phyloP scores from a whole-genome alignment of 2,329 filamentous ascomycete species.

The Hypoxylon sp. region DNA sequence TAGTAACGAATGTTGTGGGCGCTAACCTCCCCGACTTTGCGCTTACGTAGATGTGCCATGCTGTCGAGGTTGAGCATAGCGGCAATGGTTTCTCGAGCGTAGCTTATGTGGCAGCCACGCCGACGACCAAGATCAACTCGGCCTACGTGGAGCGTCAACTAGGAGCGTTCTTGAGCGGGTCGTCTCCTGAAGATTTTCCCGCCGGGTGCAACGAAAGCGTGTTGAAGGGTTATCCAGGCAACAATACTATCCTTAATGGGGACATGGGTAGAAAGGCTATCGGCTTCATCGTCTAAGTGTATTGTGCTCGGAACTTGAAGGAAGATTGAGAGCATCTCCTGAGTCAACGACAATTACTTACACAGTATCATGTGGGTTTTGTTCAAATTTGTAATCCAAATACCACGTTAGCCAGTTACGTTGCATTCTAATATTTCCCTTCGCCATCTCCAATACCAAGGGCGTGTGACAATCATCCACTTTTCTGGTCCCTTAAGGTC shows the following conservation, averaged over 20 bases:
- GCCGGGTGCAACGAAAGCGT: slow-evolving; percentile 16
- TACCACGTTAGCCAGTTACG: no score
- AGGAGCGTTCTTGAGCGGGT: slow-evolving; percentile 17
- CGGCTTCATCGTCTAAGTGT: slow-evolving; percentile 14
- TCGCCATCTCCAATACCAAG: no score
- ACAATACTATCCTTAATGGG: slow-evolving; percentile 18
- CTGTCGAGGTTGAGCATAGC: slow-evolving; percentile 20
- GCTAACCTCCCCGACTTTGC: slow-evolving; percentile 7
- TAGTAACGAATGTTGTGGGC: slow-evolving; percentile 1
- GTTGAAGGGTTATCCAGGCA: slow-evolving; percentile 24
- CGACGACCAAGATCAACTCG: slow-evolving; percentile 24
- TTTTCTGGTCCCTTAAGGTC: neutral
- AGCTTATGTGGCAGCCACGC: slow-evolving; percentile 20
- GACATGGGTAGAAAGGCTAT: slow-evolving; percentile 22
- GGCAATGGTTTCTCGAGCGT: slow-evolving; percentile 18
- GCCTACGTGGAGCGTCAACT: slow-evolving; percentile 27
- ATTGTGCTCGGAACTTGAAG: no score
- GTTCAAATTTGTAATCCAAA: no score
- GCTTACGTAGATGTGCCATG: slow-evolving; percentile 21
- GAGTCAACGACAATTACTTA: no score
- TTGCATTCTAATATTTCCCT: no score
- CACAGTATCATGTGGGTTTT: no score
- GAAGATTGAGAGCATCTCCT: no score
- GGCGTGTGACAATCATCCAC: no score
- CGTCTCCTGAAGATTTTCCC: slow-evolving; percentile 17